phyloP scores from a whole-genome alignment of 2,329 filamentous ascomycete genomes.

The Sphaerostilbella broomeana region DNA sequence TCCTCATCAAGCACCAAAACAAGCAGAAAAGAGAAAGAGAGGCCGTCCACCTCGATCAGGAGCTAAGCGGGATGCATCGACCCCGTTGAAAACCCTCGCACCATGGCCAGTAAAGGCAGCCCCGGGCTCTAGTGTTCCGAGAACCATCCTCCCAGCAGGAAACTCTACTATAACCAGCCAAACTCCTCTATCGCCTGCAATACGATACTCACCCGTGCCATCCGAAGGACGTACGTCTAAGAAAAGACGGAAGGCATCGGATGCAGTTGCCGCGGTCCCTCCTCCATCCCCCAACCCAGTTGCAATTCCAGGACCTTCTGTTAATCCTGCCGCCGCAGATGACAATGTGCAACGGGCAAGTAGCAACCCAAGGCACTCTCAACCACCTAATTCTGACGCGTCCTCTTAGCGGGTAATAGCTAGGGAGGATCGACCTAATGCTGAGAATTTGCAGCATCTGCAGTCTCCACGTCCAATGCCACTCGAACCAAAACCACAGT shows the following conservation, averaged over 20 bases:
- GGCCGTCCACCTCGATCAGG: slow-evolving; percentile 41
- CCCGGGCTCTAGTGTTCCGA: slow-evolving; percentile 7
- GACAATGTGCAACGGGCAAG: slow-evolving; percentile 3
- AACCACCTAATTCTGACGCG: slow-evolving; percentile 1
- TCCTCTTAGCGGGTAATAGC: neutral
- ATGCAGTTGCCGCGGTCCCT: slow-evolving; percentile 2
- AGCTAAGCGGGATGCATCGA: slow-evolving; percentile 29
- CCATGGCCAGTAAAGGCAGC: slow-evolving; percentile 21
- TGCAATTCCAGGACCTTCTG: neutral
- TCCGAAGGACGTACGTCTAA: too few species aligned
- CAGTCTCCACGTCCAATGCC: slow-evolving; percentile 5
- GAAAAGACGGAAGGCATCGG: slow-evolving; percentile 1
- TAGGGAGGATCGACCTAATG: neutral
- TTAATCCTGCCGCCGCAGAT: neutral
- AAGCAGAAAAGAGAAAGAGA: slow-evolving; percentile 27
- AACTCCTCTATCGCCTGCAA: neutral
- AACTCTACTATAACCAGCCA: slow-evolving; percentile 1
- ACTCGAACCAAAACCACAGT: slow-evolving; percentile 6
- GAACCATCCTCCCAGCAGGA: slow-evolving; percentile 12
- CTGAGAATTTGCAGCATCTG: neutral
- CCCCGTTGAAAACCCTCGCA: slow-evolving; percentile 28
- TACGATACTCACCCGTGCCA: slow-evolving; percentile 4
- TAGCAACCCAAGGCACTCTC: too few species aligned
- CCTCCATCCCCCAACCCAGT: neutral
- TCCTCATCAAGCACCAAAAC: slow-evolving; percentile 8